A percentile compares a stretch with the other conserved stretches of the same genome.
phyloP scores from a whole-genome alignment of 73 alveolate genomes.

The Stentor roeselii region DNA sequence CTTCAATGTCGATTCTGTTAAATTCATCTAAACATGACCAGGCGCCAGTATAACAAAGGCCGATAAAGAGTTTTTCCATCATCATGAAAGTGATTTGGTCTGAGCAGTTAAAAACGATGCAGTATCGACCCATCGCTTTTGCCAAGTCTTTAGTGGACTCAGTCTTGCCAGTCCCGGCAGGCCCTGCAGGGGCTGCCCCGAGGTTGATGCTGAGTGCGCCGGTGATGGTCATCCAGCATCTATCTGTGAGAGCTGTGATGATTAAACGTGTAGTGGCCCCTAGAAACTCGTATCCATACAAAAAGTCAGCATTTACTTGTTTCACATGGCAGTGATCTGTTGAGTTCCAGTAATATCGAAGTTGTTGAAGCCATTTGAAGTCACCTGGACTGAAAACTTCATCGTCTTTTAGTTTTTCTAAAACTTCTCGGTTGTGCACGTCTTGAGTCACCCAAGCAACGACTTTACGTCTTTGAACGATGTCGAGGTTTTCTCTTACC shows the following conservation, averaged over 20 bases:
- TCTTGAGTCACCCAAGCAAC: slow-evolving; percentile 92
- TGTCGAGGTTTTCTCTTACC: slow-evolving; percentile 80
- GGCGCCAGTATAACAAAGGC: slow-evolving; percentile 89
- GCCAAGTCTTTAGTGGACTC: slow-evolving; percentile 96
- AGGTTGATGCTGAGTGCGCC: slow-evolving; percentile 81
- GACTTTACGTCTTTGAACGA: slow-evolving; percentile 75
- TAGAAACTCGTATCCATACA: slow-evolving; percentile 97
- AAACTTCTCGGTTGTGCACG: slow-evolving; percentile 89
- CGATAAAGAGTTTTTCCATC: slow-evolving; percentile 88
- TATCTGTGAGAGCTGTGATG: slow-evolving; percentile 93
- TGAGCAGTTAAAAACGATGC: slow-evolving; percentile 86
- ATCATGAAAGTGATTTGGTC: slow-evolving; percentile 75
- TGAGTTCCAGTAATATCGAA: slow-evolving; percentile 95
- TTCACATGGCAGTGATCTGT: slow-evolving; percentile 61
- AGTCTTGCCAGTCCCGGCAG: slow-evolving; percentile 99
- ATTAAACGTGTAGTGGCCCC: slow-evolving; percentile 96
- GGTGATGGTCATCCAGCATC: slow-evolving; percentile 93
- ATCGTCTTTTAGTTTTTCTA: slow-evolving; percentile 75
- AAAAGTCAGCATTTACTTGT: slow-evolving; percentile 80
- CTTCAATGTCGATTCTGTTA: slow-evolving; percentile 95
- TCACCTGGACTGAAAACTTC: slow-evolving; percentile 82
- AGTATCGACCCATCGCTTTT: slow-evolving; percentile 82
- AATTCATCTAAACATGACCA: slow-evolving; percentile 99
- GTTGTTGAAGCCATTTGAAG: slow-evolving; percentile 97
- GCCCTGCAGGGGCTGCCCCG: slow-evolving; percentile 97